Conservation (phyloP, 768 basidiomycete genomes). For the Tephrocybe sp. region DNA sequence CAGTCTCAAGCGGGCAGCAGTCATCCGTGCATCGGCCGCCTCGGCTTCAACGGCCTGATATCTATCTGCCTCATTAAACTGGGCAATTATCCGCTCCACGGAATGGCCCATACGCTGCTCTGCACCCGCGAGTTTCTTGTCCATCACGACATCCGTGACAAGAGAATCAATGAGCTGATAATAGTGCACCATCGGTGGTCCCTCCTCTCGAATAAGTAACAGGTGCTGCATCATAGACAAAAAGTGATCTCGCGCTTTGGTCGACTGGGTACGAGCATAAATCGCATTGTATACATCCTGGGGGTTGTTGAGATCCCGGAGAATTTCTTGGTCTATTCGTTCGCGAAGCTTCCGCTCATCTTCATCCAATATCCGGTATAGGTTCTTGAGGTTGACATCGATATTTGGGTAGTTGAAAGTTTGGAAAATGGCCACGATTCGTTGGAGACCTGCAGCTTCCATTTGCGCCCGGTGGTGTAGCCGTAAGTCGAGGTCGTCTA, state of each 20-base stretch:
- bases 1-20: conserved; percentile 62
- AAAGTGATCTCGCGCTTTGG: conserved; percentile 80
- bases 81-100: conserved; percentile 83
- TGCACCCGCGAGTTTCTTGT: conserved; percentile 82
- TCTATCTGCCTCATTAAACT: conserved; percentile 88
- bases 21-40: conserved; percentile 61
- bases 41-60: conserved; percentile 79
- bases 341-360: conserved; percentile 74
- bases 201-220: conserved; percentile 86
- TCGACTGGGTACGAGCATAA: conserved; percentile 69
- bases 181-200: conserved; percentile 78
- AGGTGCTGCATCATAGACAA: conserved; percentile 94
- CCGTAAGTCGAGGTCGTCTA: conserved; percentile 80
- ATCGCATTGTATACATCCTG: conserved; percentile 88
- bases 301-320: conserved; percentile 75
- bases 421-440: conserved; percentile 68
- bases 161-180: conserved; percentile 90
- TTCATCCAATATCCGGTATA: conserved; percentile 62
- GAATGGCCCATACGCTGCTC: conserved; percentile 86
- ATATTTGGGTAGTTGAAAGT: conserved; percentile 62
- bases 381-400: conserved; percentile 60
- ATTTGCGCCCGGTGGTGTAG: conserved; percentile 86
- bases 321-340: conserved; percentile 70
- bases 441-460: conserved; percentile 80
- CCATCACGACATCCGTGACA: conserved; percentile 87